Percentiles rank a stretch among this genome's conserved stretches.
phyloP scores from a whole-genome alignment of 1,284 basidiomycete species.

The Ustanciosporium gigantosporum region DNA sequence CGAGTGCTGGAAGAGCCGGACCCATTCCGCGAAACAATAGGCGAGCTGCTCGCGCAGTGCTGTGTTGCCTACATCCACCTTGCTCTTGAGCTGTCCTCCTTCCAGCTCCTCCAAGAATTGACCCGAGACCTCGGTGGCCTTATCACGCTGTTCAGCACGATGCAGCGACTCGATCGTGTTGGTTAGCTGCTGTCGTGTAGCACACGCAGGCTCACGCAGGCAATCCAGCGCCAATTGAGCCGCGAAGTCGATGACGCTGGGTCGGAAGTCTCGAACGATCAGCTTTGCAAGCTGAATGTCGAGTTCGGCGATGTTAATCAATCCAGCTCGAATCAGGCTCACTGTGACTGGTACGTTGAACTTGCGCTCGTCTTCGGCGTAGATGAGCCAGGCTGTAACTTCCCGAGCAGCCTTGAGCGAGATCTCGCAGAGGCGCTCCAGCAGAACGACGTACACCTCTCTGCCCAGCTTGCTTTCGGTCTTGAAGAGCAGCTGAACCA shows the following conservation, averaged over 20 bases:
- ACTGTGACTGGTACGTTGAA: constrained; percentile 93
- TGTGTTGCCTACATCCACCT: constrained; percentile 53
- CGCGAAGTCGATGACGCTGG: constrained; percentile 79
- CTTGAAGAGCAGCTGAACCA: constrained; percentile 67
- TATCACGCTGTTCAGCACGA: constrained; percentile 68
- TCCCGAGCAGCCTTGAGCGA: constrained; percentile 94
- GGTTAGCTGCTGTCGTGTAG: constrained; percentile 77
- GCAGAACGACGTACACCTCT: constrained; percentile 74
- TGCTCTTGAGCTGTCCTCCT: constrained; percentile 59
- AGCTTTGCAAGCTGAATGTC: constrained; percentile 91
- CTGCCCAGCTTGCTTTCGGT: constrained; percentile 48
- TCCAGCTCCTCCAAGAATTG: constrained; percentile 68
- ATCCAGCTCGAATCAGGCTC: constrained; percentile 79
- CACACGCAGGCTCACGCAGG: constrained; percentile 72
- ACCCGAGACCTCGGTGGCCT: constrained; percentile 78
- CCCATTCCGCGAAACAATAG: constrained; percentile 78
- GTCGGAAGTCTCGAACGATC: constrained; percentile 74
- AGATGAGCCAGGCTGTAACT: constrained; percentile 93
- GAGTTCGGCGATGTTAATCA: constrained; percentile 78
- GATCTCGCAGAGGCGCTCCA: constrained; percentile 84
- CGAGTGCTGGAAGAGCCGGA: constrained; percentile 88
- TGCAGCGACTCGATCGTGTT: constrained; percentile 81
- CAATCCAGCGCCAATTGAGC: constrained; percentile 85
- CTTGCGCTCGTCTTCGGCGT: constrained; percentile 91
- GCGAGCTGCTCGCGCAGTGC: constrained; percentile 66